Percentiles rank a stretch among this genome's conserved stretches.
Evolutionary conservation across 2,329 filamentous ascomycete species (phyloP).

Genomic region (Exophiala oligosperma): DNA sequence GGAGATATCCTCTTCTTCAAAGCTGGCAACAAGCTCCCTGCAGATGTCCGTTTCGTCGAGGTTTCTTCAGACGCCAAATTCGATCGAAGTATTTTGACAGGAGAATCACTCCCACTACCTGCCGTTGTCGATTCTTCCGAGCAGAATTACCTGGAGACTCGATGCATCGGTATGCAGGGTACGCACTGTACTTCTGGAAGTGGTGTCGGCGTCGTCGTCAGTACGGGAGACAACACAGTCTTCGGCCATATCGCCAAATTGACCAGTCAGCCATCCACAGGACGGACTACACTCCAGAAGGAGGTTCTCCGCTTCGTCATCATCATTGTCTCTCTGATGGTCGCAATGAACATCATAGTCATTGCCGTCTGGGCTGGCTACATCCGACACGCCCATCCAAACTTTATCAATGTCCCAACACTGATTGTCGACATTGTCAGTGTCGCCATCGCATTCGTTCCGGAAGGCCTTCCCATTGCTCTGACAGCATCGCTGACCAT

Average conservation of each 20-base stretch:
- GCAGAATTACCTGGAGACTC: conserved; percentile 73
- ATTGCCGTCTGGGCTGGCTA: conserved; percentile 70
- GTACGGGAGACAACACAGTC: conserved; percentile 70
- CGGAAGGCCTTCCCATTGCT: conserved; percentile 71
- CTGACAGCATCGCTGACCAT: conserved; percentile 72
- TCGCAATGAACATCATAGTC: conserved; percentile 51
- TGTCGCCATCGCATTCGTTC: conserved; percentile 73
- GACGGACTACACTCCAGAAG: conserved; percentile 68
- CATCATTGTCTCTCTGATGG: conserved; percentile 67
- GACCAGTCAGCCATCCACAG: conserved; percentile 67
- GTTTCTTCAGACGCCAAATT: conserved; percentile 69
- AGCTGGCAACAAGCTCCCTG: conserved; percentile 71
- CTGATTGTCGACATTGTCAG: conserved; percentile 73
- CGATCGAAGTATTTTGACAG: conserved; percentile 71
- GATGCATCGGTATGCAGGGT: conserved; percentile 75
- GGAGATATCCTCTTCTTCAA: conserved; percentile 70
- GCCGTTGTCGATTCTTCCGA: conserved; percentile 68
- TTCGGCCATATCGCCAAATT: conserved; percentile 75
- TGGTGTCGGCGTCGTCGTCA: conserved; percentile 65
- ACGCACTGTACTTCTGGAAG: conserved; percentile 73
- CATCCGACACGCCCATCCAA: conserved; percentile 65
- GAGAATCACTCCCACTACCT: conserved; percentile 65
- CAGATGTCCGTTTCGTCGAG: conserved; percentile 70
- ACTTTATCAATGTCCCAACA: conserved; percentile 70
- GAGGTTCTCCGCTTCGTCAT: conserved; percentile 73